Percentiles rank a stretch among this genome's conserved stretches.
These are phyloP conservation scores for Penicillium fimorum DNA, from an alignment of 495 filamentous ascomycete species.

Conservation along the genomic window DNA sequence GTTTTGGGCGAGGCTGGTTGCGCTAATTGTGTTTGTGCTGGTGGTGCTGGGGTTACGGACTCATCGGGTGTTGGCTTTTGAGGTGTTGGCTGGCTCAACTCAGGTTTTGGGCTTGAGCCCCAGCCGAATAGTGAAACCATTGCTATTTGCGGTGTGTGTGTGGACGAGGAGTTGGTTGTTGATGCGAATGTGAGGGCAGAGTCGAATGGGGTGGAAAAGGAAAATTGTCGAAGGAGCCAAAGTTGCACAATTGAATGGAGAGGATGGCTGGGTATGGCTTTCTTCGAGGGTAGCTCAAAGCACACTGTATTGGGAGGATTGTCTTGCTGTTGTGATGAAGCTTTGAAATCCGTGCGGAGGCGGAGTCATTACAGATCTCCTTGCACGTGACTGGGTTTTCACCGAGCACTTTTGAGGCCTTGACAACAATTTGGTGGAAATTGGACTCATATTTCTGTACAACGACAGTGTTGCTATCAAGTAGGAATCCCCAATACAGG, in stretches of 20 bases:
- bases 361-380: constrained; percentile 2
- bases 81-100: constrained; percentile 5
- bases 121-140: constrained; percentile 34
- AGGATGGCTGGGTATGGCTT: not conserved
- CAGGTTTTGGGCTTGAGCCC: constrained; percentile 29
- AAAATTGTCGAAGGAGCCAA: not conserved
- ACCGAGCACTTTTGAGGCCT: not conserved
- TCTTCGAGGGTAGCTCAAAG: not conserved
- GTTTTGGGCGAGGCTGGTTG: constrained; percentile 17
- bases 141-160: constrained; percentile 5
- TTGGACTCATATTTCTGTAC: not conserved
- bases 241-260: not conserved
- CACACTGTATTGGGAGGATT: constrained; percentile 3
- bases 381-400: constrained; percentile 5
- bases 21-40: constrained; percentile 16
- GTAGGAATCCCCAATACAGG: not conserved
- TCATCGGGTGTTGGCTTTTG: constrained; percentile 6
- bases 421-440: not conserved
- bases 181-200: constrained; percentile 8
- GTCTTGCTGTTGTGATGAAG: not conserved
- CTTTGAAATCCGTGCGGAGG: constrained; percentile 6
- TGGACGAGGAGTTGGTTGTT: constrained; percentile 12
- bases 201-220: not conserved
- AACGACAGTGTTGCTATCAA: not conserved
- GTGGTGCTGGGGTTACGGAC: constrained; percentile 2